These are phyloP conservation scores for Tricholoma sp. DNA, from an alignment of 768 basidiomycete genomes.

Conservation along the genomic window DNA sequence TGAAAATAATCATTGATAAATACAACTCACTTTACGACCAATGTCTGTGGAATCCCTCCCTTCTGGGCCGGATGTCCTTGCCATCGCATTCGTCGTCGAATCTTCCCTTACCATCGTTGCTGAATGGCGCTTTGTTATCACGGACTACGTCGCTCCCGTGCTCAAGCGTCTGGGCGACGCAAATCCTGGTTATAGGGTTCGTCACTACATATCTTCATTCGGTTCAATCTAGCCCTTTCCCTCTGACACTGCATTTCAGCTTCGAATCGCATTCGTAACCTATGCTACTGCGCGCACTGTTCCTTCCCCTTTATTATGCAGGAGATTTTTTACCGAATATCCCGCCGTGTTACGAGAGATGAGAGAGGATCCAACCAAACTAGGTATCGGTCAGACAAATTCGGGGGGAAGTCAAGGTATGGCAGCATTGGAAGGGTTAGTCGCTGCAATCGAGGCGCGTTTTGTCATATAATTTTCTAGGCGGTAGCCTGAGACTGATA, in stretches of 20 bases:
- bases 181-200: slow-evolving; percentile 34
- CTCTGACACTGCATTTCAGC: slow-evolving; percentile 14
- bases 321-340: slow-evolving; percentile 50
- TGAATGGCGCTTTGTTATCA: slow-evolving; percentile 46
- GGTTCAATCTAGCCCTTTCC: not conserved
- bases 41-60: too few relatives aligned
- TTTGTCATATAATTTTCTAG: not conserved
- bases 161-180: slow-evolving; percentile 47
- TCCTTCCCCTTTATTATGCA: slow-evolving; percentile 52
- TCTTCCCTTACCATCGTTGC: slow-evolving; percentile 48
- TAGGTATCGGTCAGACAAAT: slow-evolving; percentile 56
- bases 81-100: slow-evolving; percentile 58
- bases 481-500: not conserved
- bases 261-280: slow-evolving; percentile 48
- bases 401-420: slow-evolving; percentile 47
- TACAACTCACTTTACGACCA: too few relatives aligned
- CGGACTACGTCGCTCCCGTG: slow-evolving; percentile 45
- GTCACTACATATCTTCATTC: slow-evolving; percentile 7
- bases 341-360: slow-evolving; percentile 37
- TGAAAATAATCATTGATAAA: too few relatives aligned
- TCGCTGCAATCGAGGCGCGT: slow-evolving; percentile 64
- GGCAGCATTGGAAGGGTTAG: slow-evolving; percentile 67
- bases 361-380: slow-evolving; percentile 35
- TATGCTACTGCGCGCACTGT: slow-evolving; percentile 57
- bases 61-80: slow-evolving; percentile 22